Evolutionary conservation across 495 filamentous ascomycete species (phyloP).

Genomic region (Ramalina peruviana): DNA sequence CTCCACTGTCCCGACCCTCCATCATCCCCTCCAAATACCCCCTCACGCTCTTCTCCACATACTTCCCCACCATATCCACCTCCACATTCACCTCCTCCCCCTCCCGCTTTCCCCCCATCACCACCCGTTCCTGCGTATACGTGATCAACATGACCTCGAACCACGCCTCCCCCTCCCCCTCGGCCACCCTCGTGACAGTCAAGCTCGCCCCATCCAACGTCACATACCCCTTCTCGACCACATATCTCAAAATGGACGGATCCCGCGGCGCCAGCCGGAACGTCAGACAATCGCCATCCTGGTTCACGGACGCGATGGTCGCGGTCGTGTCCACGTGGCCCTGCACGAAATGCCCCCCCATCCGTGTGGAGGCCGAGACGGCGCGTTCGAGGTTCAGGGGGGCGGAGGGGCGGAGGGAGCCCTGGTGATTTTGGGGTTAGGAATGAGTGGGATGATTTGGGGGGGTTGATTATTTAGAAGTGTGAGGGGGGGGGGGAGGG

Average conservation of each 20-base stretch:
- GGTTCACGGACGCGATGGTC: slow-evolving; percentile 46
- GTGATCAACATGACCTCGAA: slow-evolving; percentile 98
- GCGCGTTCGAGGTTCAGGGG: slow-evolving; percentile 87
- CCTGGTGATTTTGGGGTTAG: not conserved
- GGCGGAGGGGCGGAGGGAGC: not conserved
- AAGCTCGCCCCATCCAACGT: slow-evolving; percentile 93
- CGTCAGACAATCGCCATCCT: slow-evolving; percentile 79
- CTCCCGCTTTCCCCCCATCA: slow-evolving; percentile 64
- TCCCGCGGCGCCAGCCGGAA: slow-evolving; percentile 67
- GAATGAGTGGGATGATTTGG: too few relatives aligned
- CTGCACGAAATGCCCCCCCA: slow-evolving; percentile 63
- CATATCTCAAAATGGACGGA: slow-evolving; percentile 53
- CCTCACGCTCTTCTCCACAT: slow-evolving; percentile 83
- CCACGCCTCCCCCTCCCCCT: slow-evolving; percentile 43
- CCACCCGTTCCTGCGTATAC: slow-evolving; percentile 92
- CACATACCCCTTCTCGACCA: slow-evolving; percentile 95
- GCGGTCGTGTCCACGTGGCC: slow-evolving; percentile 91
- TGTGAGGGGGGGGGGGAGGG: too few relatives aligned
- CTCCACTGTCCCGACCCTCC: not conserved
- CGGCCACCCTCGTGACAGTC: slow-evolving; percentile 75
- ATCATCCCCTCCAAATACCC: slow-evolving; percentile 39
- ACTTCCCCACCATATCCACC: slow-evolving; percentile 97
- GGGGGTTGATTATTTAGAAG: too few relatives aligned
- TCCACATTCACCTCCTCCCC: slow-evolving; percentile 91
- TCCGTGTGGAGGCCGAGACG: slow-evolving; percentile 73